Percentiles rank a stretch among this genome's conserved stretches.
Conservation (phyloP, 2,329 filamentous ascomycete genomes). For the Beauveria sp. region DNA sequence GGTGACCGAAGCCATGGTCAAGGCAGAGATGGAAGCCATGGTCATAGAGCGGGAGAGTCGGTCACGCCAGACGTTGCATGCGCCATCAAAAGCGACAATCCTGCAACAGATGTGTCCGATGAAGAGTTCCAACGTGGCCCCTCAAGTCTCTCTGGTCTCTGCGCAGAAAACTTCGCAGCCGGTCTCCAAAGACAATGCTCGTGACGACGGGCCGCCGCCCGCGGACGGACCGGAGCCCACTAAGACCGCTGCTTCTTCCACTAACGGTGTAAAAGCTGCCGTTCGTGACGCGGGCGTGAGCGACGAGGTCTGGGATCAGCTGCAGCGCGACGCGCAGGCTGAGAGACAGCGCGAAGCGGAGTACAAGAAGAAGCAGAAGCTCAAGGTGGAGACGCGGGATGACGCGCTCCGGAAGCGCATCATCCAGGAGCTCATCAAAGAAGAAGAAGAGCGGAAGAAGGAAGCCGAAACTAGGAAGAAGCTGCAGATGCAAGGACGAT, state of each 20-base stretch:
- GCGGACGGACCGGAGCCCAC: neutral
- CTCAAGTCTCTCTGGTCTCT: slow-evolving; percentile 1
- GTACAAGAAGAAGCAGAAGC: slow-evolving; percentile 24
- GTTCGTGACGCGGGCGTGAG: slow-evolving; percentile 33
- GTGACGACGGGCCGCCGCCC: neutral
- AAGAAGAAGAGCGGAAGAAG: slow-evolving; percentile 28
- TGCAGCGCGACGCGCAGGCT: slow-evolving; percentile 40
- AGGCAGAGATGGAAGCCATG: slow-evolving; percentile 18
- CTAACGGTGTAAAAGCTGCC: neutral
- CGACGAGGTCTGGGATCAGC: slow-evolving; percentile 54
- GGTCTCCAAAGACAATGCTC: neutral
- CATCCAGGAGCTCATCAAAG: slow-evolving; percentile 16
- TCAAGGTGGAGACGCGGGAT: slow-evolving; percentile 21
- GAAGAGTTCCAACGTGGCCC: slow-evolving; percentile 11
- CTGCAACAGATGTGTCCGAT: slow-evolving; percentile 13
- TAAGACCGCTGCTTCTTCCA: neutral
- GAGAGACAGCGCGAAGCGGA: slow-evolving; percentile 30
- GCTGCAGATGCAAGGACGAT: slow-evolving; percentile 36
- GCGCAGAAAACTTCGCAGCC: neutral
- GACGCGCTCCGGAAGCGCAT: slow-evolving; percentile 24
- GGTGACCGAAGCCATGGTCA: slow-evolving; percentile 16
- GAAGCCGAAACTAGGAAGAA: slow-evolving; percentile 36
- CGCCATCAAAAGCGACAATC: neutral
- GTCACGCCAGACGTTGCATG: neutral
- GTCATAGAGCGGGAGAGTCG: slow-evolving; percentile 13